Conservation (phyloP, 2,329 filamentous ascomycete species). For the Colletotrichum sp. region DNA sequence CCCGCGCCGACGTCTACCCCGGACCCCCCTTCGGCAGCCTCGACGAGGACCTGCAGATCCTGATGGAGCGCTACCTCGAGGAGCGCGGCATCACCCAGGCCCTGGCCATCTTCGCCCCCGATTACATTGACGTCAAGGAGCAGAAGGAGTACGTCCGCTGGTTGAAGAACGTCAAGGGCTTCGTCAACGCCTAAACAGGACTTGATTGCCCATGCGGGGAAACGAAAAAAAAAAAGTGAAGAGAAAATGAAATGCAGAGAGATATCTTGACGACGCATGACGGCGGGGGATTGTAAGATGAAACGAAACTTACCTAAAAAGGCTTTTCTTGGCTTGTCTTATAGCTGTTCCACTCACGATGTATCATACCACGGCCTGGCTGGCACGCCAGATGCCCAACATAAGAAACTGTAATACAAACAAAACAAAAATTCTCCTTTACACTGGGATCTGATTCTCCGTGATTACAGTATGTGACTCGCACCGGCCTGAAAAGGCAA, state of each 20-base stretch:
- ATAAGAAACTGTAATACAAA: conserved; percentile 17
- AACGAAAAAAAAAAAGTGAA: neutral
- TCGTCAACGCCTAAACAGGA: conserved; percentile 70
- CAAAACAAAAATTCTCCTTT: neutral
- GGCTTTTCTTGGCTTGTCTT: conserved; percentile 19
- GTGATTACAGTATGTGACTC: neutral
- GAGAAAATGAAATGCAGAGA: neutral
- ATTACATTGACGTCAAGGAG: conserved; percentile 98
- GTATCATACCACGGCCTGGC: conserved; percentile 23
- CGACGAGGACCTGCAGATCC: conserved; percentile 91
- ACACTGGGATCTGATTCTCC: neutral
- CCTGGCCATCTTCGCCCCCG: conserved; percentile 88
- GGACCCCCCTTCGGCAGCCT: conserved; percentile 93
- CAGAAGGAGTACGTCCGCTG: conserved; percentile 95
- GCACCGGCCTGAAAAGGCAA: neutral
- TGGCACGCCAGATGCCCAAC: neutral
- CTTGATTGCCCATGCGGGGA: neutral
- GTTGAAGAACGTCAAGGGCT: conserved; percentile 86
- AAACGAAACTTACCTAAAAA: neutral
- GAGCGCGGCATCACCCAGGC: conserved; percentile 90
- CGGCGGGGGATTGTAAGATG: conserved; percentile 19
- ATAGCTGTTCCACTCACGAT: conserved; percentile 23
- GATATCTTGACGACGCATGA: conserved; percentile 18
- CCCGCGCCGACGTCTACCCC: conserved; percentile 80
- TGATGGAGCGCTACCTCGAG: conserved; percentile 92